Evolutionary conservation across 306 rosid genomes (phyloP).

Genomic region (Myrica gale): DNA sequence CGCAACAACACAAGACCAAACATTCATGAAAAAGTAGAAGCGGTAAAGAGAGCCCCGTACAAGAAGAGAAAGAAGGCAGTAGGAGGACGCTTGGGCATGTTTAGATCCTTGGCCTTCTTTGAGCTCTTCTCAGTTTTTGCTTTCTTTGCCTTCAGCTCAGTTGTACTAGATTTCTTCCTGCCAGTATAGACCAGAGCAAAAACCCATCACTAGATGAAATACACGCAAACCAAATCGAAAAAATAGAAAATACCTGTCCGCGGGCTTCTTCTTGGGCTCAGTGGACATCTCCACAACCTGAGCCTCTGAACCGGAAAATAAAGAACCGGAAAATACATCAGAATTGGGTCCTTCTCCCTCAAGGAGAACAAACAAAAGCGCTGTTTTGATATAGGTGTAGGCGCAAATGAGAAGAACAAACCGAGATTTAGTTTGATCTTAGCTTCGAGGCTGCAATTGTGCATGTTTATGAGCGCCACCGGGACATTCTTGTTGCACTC

Average conservation of each 20-base stretch:
- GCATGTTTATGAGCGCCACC: conserved; percentile 70
- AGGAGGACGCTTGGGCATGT: conserved; percentile 75
- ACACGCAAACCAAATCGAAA: not conserved
- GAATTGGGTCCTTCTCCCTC: not conserved
- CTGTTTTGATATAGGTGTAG: not conserved
- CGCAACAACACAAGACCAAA: not conserved
- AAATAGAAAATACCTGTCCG: not conserved
- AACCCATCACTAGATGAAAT: accelerated
- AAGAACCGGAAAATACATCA: not conserved
- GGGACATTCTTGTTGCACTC: conserved; percentile 81
- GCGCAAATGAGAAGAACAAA: not conserved
- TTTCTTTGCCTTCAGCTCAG: conserved; percentile 61
- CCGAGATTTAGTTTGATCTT: conserved; percentile 77
- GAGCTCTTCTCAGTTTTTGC: conserved; percentile 46
- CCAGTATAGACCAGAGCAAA: not conserved
- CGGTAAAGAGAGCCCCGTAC: conserved; percentile 11
- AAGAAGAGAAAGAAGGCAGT: conserved; percentile 81
- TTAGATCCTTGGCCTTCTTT: conserved; percentile 64
- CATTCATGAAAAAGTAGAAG: no score
- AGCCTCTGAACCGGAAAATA: conserved; percentile 39
- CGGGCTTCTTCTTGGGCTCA: no score
- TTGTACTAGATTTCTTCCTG: conserved; percentile 57
- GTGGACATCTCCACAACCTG: conserved; percentile 62
- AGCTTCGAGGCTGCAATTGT: conserved; percentile 80
- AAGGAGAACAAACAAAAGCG: not conserved